phyloP scores from a whole-genome alignment of 2,329 filamentous ascomycete genomes.

The Calonectria fujianensis region DNA sequence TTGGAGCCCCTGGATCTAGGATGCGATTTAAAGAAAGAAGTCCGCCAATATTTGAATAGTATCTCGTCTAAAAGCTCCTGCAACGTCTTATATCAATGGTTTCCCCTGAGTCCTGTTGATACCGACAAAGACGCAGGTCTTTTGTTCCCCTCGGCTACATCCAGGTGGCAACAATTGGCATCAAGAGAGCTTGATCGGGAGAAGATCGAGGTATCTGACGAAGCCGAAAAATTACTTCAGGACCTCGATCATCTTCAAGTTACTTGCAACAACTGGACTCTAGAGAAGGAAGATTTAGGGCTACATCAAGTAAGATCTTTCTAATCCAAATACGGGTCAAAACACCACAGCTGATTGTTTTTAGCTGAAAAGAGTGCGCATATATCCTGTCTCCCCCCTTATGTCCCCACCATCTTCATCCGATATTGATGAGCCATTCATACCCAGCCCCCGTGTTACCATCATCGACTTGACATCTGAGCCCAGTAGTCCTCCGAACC shows the following conservation, averaged over 20 bases:
- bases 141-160: conserved; percentile 48
- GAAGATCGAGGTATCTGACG: conserved; percentile 28
- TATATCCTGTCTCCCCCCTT: conserved; percentile 53
- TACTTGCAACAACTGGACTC: not conserved
- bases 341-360: not conserved
- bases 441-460: conserved; percentile 46
- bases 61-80: conserved; percentile 46
- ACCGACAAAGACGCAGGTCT: conserved; percentile 55
- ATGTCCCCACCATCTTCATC: conserved; percentile 55
- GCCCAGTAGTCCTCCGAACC: conserved; percentile 52
- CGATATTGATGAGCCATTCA: conserved; percentile 42
- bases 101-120: conserved; percentile 54
- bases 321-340: fast-evolving
- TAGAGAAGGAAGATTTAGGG: conserved; percentile 34
- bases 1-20: conserved; percentile 53
- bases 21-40: conserved; percentile 47
- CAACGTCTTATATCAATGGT: conserved; percentile 54
- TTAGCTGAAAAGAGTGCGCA: conserved; percentile 25
- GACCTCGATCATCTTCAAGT: not conserved
- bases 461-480: conserved; percentile 58
- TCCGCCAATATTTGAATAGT: conserved; percentile 46
- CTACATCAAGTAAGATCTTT: conserved; percentile 31
- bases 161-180: conserved; percentile 51
- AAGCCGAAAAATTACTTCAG: not conserved
- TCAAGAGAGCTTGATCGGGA: conserved; percentile 55